Evolutionary conservation across 2,329 filamentous ascomycete species (phyloP), one percentile per base, ranked within the genome.

Genomic region (Talaromyces albobiverticillius): DNA sequence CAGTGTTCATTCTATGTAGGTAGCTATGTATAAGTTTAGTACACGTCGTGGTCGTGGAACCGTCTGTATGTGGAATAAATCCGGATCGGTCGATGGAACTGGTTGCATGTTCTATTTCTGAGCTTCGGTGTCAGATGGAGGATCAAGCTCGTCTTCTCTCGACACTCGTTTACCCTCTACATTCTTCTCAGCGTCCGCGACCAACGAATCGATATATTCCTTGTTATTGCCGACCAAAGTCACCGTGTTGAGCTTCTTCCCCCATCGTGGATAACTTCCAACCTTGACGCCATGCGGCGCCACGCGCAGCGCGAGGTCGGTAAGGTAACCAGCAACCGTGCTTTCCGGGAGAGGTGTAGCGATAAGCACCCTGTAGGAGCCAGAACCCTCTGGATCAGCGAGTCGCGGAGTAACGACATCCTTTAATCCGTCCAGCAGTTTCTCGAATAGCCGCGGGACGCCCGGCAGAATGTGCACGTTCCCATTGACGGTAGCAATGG

Each of bases 381-480:
- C 89, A 67, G 92, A 92, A 49, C 89, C 90, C 58, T 92, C 86
- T 0, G 89, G 89, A 67, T 96, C 88, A 7, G 78, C 79, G 61
- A 96, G 73, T 26, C 90, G 81, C n/a, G 87, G 84, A 16, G 87
- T 65, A 29, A 96, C 68, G 46, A 76, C 67, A 0, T 89, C 85
- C 70, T 88, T 92, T 59, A 96, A 74, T 2, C 88, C 86, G 20
- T 90, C 83, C 13, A 97, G 76, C 59, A 97, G 79, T 49, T 79
- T 79, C 72, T 93, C 86, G 66, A 96, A 99, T 1, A 97, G 76
- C 50, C 84, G 80, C 1, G 94, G 94, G 14, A 97, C 88, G 1
- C 94, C 94, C 0, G 94, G 94, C 2, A 97, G 78, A 57, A 97
- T 94, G 71, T 97, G 90, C 4, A 97, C 76, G 66, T 99, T 99